These are phyloP conservation scores for Lipomyces yamanashiensis DNA, from an alignment of 805 yeast species.

Conservation along the genomic window DNA sequence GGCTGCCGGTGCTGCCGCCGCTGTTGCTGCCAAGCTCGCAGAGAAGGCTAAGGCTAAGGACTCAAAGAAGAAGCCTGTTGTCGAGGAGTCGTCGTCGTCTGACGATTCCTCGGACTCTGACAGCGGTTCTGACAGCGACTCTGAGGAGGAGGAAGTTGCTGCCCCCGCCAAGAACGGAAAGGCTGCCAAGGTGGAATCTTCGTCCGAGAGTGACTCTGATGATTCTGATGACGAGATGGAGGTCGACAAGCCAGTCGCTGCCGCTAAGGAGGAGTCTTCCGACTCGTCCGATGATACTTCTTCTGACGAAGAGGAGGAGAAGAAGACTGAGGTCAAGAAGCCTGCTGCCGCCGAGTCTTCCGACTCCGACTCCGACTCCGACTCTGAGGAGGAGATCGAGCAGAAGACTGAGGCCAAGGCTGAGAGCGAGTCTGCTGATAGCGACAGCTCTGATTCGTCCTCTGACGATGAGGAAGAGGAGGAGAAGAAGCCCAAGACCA, in stretches of 20 bases:
- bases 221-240: conserved; percentile 30
- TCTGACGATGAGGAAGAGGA: conserved; percentile 47
- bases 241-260: conserved; percentile 25
- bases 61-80: conserved; percentile 3
- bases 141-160: conserved; percentile 41
- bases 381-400: conserved; percentile 42
- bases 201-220: conserved; percentile 39
- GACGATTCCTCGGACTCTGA: conserved; percentile 44
- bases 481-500: conserved; percentile 37
- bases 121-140: conserved; percentile 40
- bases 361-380: conserved; percentile 44
- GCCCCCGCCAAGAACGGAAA: conserved; percentile 34
- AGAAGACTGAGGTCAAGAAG: conserved; percentile 41
- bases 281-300: conserved; percentile 42
- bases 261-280: conserved; percentile 20
- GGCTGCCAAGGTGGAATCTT: conserved; percentile 33
- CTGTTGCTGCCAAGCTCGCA: conserved; percentile 44
- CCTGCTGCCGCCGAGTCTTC: conserved; percentile 38
- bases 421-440: conserved; percentile 27
- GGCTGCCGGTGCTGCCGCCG: conserved; percentile 38
- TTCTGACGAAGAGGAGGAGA: conserved; percentile 46
- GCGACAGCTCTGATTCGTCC: conserved; percentile 37
- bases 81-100: conserved; percentile 14
- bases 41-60: conserved; percentile 42
- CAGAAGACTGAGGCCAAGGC: conserved; percentile 39